Evolutionary conservation across 108 stramenopile genomes (phyloP), one percentile per base, ranked within the genome.

Genomic region (Pseudonitzschia multistriata): DNA sequence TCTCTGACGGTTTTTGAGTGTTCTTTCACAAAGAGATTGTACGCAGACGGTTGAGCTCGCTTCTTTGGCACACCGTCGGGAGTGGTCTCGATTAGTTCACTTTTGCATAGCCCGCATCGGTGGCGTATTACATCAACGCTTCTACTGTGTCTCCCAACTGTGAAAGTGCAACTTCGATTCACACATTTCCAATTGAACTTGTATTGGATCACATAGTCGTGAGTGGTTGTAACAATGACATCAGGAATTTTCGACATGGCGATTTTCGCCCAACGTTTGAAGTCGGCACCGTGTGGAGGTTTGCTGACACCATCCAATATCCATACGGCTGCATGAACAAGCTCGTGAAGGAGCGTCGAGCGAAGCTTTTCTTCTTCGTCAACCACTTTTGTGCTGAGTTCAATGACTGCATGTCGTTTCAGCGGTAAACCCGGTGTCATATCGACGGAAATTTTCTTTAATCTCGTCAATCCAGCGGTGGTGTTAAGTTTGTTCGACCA

Each of bases 271-370:
- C 97, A 98, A 33, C 88, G 88, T 78, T 87, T 81, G 60, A 96
- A 96, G 35, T 67, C 68, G 15, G 36, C 57, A 3, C 96, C 96
- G 80, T 96, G 94, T 15, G 94, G 83, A 21, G 96, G 96, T 30
- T 92, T 93, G 34, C 78, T 64, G 15, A 83, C 79, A 7, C 84
- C 89, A 59, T 98, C 96, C 15, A 96, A 70, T 27, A 96, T 56
- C 96, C 96, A 98, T 0, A 86, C 90, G 11, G 96, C 97, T 1
- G 92, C 96, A 76, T 98, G 97, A 79, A 95, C 96, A 70, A 97
- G 80, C 76, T 98, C 97, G 81, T 98, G 97, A 37, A 96, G 76
- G 17, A 98, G 74, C 0, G 97, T 97, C 5, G 82, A 62, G 49
- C 86, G 75, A n/a, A 98, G 70, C 6, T 92, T 74, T 15, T 86